Percentiles rank a stretch among this genome's conserved stretches.
These are phyloP conservation scores for Heteromeles arbutifolia DNA, from an alignment of 306 rosid genomes.

Conservation along the genomic window DNA sequence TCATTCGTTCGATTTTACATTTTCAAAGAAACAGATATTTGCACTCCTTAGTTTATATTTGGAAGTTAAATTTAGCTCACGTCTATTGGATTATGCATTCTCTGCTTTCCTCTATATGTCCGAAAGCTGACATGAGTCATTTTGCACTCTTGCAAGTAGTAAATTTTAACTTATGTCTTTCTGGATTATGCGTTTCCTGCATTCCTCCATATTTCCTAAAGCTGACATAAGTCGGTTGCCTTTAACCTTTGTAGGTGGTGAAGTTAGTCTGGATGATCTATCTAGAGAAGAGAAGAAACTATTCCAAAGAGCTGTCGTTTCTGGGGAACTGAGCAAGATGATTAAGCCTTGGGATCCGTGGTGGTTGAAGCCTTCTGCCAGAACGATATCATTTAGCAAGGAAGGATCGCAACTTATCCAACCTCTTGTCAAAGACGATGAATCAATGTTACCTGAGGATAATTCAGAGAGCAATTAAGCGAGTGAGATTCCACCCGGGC, in stretches of 20 bases:
- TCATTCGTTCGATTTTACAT: neutral
- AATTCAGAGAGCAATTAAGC: neutral
- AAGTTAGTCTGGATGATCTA: slow-evolving; percentile 67
- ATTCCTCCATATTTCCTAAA: slow-evolving; percentile 2
- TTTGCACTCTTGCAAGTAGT: neutral
- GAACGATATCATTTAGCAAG: slow-evolving; percentile 54
- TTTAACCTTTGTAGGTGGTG: slow-evolving; percentile 45
- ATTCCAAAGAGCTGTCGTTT: slow-evolving; percentile 74
- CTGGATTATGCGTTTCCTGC: neutral
- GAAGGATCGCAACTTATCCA: slow-evolving; percentile 87
- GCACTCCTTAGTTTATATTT: too few species aligned
- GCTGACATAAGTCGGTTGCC: slow-evolving; percentile 16
- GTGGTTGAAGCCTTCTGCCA: slow-evolving; percentile 81
- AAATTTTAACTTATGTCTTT: neutral
- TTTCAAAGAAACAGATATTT: neutral
- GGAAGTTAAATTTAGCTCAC: too few species aligned
- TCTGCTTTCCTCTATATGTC: too few species aligned
- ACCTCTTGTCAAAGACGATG: slow-evolving; percentile 34
- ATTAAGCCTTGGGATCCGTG: slow-evolving; percentile 95
- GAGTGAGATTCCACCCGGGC: slow-evolving; percentile 61
- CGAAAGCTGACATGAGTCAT: too few species aligned
- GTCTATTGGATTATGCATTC: too few species aligned
- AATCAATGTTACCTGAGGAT: neutral
- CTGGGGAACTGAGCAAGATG: slow-evolving; percentile 87
- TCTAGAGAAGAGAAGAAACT: slow-evolving; percentile 72